phyloP scores from a whole-genome alignment of 768 basidiomycete genomes.

The Trametes villosa region DNA sequence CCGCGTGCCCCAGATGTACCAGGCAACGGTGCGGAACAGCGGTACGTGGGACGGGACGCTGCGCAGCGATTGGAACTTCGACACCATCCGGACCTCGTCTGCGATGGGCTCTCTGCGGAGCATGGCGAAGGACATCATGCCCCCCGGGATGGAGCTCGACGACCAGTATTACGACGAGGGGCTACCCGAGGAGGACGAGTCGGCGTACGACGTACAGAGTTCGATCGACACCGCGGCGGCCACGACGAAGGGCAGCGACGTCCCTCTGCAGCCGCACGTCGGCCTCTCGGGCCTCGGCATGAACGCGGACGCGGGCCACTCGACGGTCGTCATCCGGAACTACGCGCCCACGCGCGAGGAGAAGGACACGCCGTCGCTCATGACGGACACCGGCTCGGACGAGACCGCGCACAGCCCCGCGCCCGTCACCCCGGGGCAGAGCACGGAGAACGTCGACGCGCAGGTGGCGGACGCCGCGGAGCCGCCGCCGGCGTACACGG shows the following conservation, averaged over 20 bases:
- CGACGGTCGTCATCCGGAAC: constrained; percentile 71
- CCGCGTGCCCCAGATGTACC: constrained; percentile 52
- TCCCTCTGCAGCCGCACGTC: constrained; percentile 27
- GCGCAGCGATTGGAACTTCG: constrained; percentile 95
- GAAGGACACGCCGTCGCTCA: constrained; percentile 46
- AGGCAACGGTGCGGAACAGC: constrained; percentile 61
- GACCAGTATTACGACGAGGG: constrained; percentile 44
- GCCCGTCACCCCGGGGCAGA: constrained; percentile 41
- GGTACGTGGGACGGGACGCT: constrained; percentile 80
- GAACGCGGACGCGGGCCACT: constrained; percentile 62
- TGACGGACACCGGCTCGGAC: constrained; percentile 42
- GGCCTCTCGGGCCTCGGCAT: constrained; percentile 30
- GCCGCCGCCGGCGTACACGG: constrained; percentile 74
- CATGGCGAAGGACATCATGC: constrained; percentile 70
- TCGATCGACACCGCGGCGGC: constrained; percentile 68
- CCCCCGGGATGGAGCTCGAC: constrained; percentile 54
- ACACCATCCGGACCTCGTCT: constrained; percentile 73
- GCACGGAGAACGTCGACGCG: constrained; percentile 17
- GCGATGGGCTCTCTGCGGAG: constrained; percentile 80
- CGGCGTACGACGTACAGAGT: constrained; percentile 36
- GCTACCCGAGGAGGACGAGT: constrained; percentile 42
- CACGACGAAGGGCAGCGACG: constrained; percentile 63
- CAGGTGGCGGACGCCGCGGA: constrained; percentile 43
- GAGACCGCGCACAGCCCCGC: constrained; percentile 51
- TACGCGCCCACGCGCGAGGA: constrained; percentile 40